A percentile compares a stretch with the other conserved stretches of the same genome.
Evolutionary conservation across 2,329 filamentous ascomycete species (phyloP).

Genomic region (Fulvia fulva): DNA sequence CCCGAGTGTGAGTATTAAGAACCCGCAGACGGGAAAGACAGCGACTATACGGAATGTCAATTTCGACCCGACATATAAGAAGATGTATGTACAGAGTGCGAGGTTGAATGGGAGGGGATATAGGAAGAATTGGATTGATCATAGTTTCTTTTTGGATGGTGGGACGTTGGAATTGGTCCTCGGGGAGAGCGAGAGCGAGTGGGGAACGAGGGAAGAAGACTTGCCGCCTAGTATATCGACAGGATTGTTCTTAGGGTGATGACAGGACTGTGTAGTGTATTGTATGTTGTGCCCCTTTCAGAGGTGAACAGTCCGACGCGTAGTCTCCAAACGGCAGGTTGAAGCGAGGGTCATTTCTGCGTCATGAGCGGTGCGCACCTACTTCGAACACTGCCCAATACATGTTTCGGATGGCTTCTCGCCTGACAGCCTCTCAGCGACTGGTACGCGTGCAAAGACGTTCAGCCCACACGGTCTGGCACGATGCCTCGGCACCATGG

Average conservation of each 20-base stretch:
- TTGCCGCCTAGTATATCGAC: conserved; percentile 44
- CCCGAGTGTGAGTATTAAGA: conserved; percentile 52
- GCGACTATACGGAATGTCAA: conserved; percentile 47
- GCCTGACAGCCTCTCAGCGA: too few species aligned
- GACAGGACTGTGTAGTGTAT: neutral
- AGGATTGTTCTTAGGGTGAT: conserved; percentile 14
- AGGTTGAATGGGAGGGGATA: conserved; percentile 61
- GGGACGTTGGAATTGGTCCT: conserved; percentile 63
- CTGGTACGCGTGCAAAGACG: too few species aligned
- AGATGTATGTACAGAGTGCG: conserved; percentile 61
- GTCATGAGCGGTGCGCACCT: too few species aligned
- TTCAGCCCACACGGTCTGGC: too few species aligned
- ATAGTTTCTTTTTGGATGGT: conserved; percentile 61
- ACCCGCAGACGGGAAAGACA: conserved; percentile 52
- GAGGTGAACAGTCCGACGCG: too few species aligned
- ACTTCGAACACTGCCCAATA: too few species aligned
- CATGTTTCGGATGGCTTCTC: too few species aligned
- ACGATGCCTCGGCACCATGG: too few species aligned
- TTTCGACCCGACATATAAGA: conserved; percentile 38
- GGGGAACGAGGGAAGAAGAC: conserved; percentile 48
- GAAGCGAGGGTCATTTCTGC: too few species aligned
- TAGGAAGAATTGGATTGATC: conserved; percentile 62
- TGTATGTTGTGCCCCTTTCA: too few species aligned
- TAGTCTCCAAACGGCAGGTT: too few species aligned
- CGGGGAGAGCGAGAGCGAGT: conserved; percentile 44